Percentiles rank a stretch among this genome's conserved stretches.
Evolutionary conservation across 768 basidiomycete species (phyloP).

Genomic region (Kwoniella newhampshirensis): DNA sequence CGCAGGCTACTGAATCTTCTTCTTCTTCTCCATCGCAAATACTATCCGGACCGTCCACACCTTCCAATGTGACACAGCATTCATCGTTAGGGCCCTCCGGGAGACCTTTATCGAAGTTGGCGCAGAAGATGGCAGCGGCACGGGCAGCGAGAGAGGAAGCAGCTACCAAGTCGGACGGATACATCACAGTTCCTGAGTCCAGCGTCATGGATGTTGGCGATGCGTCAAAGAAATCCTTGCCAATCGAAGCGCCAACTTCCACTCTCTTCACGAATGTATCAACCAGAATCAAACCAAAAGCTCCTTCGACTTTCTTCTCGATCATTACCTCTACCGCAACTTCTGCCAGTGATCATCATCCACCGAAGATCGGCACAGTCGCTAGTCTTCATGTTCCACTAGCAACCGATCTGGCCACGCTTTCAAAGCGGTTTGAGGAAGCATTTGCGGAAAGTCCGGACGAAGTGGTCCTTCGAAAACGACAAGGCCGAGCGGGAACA

Average conservation of each 20-base stretch:
- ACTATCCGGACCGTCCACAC: slow-evolving; percentile 10
- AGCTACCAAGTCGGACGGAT: slow-evolving; percentile 6
- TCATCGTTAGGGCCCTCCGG: slow-evolving; percentile 39
- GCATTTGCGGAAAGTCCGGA: slow-evolving; percentile 77
- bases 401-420: slow-evolving; percentile 18
- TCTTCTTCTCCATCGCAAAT: slow-evolving; percentile 18
- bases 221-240: not conserved
- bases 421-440: slow-evolving; percentile 58
- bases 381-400: slow-evolving; percentile 28
- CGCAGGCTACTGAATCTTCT: slow-evolving; percentile 44
- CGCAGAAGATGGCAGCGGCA: slow-evolving; percentile 51
- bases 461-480: slow-evolving; percentile 63
- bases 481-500: slow-evolving; percentile 39
- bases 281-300: slow-evolving; percentile 1
- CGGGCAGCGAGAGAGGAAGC: slow-evolving; percentile 39
- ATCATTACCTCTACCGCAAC: slow-evolving; percentile 18
- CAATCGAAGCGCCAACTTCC: not conserved
- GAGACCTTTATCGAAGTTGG: slow-evolving; percentile 55
- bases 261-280: slow-evolving; percentile 25
- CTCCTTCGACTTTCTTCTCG: slow-evolving; percentile 33
- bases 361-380: slow-evolving; percentile 10
- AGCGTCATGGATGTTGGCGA: slow-evolving; percentile 1
- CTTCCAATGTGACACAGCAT: slow-evolving; percentile 1
- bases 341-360: slow-evolving; percentile 4
- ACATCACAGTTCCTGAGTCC: not conserved